Percentiles rank a stretch among this genome's conserved stretches.
phyloP scores from a whole-genome alignment of 805 yeast genomes.

The Wickerhamiella qilinensis region DNA sequence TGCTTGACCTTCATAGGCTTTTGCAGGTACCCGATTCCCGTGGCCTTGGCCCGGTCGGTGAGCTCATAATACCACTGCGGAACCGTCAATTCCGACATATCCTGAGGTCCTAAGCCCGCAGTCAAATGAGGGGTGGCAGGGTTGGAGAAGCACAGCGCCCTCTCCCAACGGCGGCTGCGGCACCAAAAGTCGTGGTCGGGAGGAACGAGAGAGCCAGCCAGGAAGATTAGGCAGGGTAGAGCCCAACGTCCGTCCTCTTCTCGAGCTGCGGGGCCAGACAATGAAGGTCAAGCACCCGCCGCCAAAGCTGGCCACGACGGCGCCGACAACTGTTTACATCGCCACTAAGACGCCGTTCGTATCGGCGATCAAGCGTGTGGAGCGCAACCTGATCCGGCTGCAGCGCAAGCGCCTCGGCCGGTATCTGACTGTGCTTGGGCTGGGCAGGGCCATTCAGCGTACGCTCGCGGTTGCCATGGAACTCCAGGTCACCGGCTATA shows the following conservation, averaged over 20 bases:
- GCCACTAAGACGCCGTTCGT: constrained; percentile 56
- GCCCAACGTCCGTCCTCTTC: no score
- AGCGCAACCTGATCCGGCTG: constrained; percentile 33
- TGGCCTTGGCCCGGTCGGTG: constrained; percentile 12
- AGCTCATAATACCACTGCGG: constrained; percentile 19
- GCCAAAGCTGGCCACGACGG: constrained; percentile 14
- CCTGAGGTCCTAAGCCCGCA: no score
- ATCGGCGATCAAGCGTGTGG: constrained; percentile 52
- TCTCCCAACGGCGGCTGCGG: no score
- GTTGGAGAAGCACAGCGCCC: no score
- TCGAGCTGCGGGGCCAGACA: no score
- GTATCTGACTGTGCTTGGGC: constrained; percentile 42
- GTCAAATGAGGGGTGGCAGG: no score
- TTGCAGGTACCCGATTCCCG: constrained; percentile 6
- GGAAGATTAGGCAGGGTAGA: no score
- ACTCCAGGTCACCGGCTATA: constrained; percentile 34
- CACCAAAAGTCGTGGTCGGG: no score
- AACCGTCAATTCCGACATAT: background rate
- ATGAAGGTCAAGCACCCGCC: constrained; percentile 40
- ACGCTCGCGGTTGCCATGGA: constrained; percentile 46
- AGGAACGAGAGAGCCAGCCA: no score
- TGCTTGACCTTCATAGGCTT: constrained; percentile 5
- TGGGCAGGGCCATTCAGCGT: constrained; percentile 59
- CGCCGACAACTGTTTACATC: constrained; percentile 27
- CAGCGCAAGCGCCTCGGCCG: background rate